Conservation (phyloP, 1,284 basidiomycete species). For the Ceratobasidium sp. region DNA sequence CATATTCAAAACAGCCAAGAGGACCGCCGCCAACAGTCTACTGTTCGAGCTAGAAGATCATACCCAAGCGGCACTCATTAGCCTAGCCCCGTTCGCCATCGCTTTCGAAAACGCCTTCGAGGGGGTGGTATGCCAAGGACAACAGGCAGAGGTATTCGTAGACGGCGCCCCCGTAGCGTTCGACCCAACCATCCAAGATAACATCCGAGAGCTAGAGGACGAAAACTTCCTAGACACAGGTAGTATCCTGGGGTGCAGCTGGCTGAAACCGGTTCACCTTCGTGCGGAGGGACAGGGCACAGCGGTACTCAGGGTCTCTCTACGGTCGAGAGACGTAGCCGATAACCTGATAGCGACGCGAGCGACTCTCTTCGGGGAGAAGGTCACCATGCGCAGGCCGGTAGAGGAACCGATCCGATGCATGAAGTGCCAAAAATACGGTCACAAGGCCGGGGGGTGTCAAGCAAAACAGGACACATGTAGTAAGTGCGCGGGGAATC, state of each 20-base stretch:
- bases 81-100: neutral
- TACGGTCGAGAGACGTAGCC: neutral
- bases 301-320: neutral
- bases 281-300: neutral
- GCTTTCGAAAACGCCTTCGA: neutral
- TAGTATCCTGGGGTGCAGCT: neutral
- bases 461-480: neutral
- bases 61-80: neutral
- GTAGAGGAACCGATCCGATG: neutral
- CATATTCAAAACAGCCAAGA: neutral
- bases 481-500: neutral
- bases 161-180: neutral
- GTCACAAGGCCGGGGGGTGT: neutral
- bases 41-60: neutral
- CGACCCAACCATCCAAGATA: neutral
- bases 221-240: neutral
- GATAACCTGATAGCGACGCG: neutral
- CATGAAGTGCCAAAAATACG: no score
- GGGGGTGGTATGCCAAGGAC: neutral
- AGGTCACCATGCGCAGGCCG: neutral
- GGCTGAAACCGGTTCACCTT: neutral
- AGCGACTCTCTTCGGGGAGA: neutral
- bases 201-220: neutral
- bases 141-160: neutral
- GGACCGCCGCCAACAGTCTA: neutral